Percentiles rank a stretch among this genome's conserved stretches.
Conservation (phyloP, 1,284 basidiomycete genomes). For the Cystobasidium sp. region DNA sequence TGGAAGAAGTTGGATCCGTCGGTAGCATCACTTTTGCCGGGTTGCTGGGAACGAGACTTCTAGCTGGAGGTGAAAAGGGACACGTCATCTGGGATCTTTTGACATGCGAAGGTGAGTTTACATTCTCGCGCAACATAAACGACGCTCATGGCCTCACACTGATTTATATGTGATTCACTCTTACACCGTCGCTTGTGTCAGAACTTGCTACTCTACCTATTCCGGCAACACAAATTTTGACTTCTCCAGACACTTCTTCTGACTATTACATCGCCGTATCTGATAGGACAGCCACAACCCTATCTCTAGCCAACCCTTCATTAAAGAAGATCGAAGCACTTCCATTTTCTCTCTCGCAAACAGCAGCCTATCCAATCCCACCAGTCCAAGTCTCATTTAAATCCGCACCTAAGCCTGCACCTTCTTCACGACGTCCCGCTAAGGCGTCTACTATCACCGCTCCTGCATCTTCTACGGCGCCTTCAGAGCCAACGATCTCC, state of each 20-base stretch:
- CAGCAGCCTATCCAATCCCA: not conserved
- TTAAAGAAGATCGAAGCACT: not conserved
- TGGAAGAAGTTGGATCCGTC: conserved; percentile 45
- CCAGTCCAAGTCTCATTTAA: not conserved
- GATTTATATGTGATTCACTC: not conserved
- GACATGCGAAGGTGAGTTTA: conserved; percentile 66
- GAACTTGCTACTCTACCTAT: conserved; percentile 63
- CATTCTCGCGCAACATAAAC: conserved; percentile 10
- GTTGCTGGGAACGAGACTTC: conserved; percentile 64
- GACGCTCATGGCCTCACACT: not conserved
- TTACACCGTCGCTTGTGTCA: too few species aligned
- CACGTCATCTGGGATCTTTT: conserved; percentile 82
- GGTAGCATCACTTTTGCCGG: conserved; percentile 65
- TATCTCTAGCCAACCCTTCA: conserved; percentile 4
- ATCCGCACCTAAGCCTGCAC: not conserved
- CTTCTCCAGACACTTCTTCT: conserved; percentile 48
- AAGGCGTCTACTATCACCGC: conserved; percentile 11
- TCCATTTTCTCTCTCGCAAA: not conserved
- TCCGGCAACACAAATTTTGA: conserved; percentile 60
- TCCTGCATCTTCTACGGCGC: not conserved
- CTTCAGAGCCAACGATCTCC: conserved; percentile 12
- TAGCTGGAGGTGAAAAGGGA: conserved; percentile 63
- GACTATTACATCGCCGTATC: conserved; percentile 4
- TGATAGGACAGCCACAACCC: conserved; percentile 34
- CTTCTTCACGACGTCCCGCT: too few species aligned